Evolutionary conservation across 768 basidiomycete genomes (phyloP).

Genomic region (Dioszegia crocea): DNA sequence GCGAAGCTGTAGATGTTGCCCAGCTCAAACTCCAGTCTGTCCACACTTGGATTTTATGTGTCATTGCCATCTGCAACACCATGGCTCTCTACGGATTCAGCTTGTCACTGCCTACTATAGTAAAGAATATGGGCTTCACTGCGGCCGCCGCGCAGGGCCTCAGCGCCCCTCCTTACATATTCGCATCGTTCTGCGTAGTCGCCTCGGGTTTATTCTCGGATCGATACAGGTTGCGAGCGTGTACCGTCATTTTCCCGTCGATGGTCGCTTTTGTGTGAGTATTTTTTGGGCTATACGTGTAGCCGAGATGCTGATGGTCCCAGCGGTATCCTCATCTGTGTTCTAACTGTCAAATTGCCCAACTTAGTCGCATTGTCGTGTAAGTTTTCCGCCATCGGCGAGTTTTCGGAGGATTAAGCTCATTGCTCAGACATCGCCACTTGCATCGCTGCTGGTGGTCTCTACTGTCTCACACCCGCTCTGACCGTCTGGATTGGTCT

Average conservation of each 20-base stretch:
- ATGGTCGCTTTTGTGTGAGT: constrained; percentile 16
- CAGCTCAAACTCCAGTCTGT: constrained; percentile 16
- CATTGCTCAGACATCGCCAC: constrained; percentile 23
- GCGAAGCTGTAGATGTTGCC: no score
- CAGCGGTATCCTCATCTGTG: constrained; percentile 30
- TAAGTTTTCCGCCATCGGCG: neutral
- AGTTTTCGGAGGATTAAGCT: neutral
- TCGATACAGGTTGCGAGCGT: constrained; percentile 4
- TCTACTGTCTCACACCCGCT: constrained; percentile 30
- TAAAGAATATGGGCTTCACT: constrained; percentile 36
- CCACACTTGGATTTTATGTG: constrained; percentile 29
- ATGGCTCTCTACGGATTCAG: constrained; percentile 36
- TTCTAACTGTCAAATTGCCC: constrained; percentile 23
- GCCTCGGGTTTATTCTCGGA: constrained; percentile 22
- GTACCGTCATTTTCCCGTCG: constrained; percentile 7
- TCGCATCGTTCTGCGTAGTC: constrained; percentile 32
- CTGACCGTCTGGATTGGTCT: constrained; percentile 32
- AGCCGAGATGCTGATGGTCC: neutral
- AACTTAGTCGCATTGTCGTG: constrained; percentile 21
- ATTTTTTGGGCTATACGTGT: neutral
- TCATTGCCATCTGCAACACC: constrained; percentile 27
- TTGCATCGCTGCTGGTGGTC: constrained; percentile 30
- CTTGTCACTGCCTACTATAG: constrained; percentile 36
- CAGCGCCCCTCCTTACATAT: constrained; percentile 34
- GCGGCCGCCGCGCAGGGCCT: constrained; percentile 33